Percentiles rank a stretch among this genome's conserved stretches.
Conservation (phyloP, 2,329 filamentous ascomycete genomes). For the Nemania diffusa region DNA sequence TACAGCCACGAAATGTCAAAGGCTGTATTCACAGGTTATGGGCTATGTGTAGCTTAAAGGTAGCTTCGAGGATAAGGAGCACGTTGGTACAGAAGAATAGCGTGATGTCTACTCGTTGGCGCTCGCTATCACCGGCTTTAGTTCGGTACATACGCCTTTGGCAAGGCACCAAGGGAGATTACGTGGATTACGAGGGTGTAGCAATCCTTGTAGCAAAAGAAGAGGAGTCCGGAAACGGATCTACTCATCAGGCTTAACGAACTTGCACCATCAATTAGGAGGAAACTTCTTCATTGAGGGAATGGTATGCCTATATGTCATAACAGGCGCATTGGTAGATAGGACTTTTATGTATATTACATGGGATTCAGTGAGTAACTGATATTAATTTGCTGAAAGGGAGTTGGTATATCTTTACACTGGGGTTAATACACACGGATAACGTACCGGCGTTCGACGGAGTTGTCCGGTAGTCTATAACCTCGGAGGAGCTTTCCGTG, state of each 20-base stretch:
- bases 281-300: constrained; percentile 27
- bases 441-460: background rate
- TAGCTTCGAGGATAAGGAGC: constrained; percentile 2
- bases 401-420: constrained; percentile 9
- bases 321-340: constrained; percentile 35
- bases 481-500: background rate
- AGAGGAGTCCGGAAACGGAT: constrained; percentile 26
- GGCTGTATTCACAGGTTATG: constrained; percentile 16
- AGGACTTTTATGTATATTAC: constrained; percentile 37
- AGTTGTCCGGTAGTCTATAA: background rate
- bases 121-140: constrained; percentile 18
- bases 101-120: constrained; percentile 11
- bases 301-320: constrained; percentile 21
- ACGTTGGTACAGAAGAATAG: constrained; percentile 10
- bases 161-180: constrained; percentile 19
- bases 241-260: constrained; percentile 16
- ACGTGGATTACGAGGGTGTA: constrained; percentile 25
- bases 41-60: constrained; percentile 12
- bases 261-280: constrained; percentile 30
- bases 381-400: constrained; percentile 26
- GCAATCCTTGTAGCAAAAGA: constrained; percentile 22
- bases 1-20: constrained; percentile 12
- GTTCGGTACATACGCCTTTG: constrained; percentile 24
- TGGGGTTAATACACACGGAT: constrained; percentile 15
- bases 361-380: constrained; percentile 29